Percentiles rank a stretch among this genome's conserved stretches.
phyloP scores from a whole-genome alignment of 2,329 filamentous ascomycete genomes.

The Ceratocystiopsis brevicomis region DNA sequence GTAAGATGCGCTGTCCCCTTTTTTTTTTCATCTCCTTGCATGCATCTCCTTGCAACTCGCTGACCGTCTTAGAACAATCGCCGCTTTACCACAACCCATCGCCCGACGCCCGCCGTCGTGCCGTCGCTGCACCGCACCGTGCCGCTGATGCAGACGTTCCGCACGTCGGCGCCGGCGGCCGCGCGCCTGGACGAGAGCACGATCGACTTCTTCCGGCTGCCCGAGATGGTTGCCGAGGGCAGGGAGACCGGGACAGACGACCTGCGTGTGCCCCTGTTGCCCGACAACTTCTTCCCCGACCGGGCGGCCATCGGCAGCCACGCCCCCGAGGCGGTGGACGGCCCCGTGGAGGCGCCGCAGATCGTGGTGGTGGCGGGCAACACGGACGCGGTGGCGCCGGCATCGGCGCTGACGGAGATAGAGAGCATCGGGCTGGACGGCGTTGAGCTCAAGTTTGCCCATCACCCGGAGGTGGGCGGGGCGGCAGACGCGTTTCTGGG shows the following conservation, averaged over 20 bases:
- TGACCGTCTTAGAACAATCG: constrained; percentile 12
- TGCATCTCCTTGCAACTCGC: neutral
- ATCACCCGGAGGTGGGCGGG: constrained; percentile 15
- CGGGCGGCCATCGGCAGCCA: constrained; percentile 23
- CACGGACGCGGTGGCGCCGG: constrained; percentile 31
- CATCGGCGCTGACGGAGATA: constrained; percentile 33
- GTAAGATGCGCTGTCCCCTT: constrained; percentile 17
- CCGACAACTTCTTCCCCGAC: constrained; percentile 34
- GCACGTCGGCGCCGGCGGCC: constrained; percentile 24
- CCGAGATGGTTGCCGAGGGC: neutral
- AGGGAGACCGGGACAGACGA: constrained; percentile 15
- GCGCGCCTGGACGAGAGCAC: constrained; percentile 17
- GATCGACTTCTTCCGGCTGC: constrained; percentile 13
- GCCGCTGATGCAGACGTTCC: constrained; percentile 47
- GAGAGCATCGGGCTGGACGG: constrained; percentile 38
- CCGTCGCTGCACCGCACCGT: constrained; percentile 24
- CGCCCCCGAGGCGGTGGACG: constrained; percentile 23
- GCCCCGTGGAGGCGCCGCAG: constrained; percentile 22
- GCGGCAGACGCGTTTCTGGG: constrained; percentile 9
- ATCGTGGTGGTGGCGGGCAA: constrained; percentile 38
- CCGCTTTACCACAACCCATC: constrained; percentile 27
- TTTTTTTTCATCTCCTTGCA: neutral
- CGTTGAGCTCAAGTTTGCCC: constrained; percentile 33
- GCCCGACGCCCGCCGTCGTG: constrained; percentile 24
- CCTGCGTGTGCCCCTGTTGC: constrained; percentile 39